Evolutionary conservation across 371 early-diverging fungal genomes (phyloP).

Genomic region (Scutellospora calospora): DNA sequence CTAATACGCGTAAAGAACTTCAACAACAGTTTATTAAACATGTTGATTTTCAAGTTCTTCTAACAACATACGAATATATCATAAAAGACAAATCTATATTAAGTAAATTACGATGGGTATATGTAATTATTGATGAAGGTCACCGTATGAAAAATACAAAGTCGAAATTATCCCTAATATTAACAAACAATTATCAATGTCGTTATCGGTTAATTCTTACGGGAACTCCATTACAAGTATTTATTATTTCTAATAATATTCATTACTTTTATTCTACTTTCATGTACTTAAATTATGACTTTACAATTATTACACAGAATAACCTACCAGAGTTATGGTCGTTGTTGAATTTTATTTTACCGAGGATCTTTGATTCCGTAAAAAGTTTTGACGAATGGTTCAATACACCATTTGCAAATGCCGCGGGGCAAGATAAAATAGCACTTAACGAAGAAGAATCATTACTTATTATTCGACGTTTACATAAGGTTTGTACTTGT

Average conservation of each 20-base stretch:
- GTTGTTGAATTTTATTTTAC: constrained; percentile 97
- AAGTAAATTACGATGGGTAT: constrained; percentile 91
- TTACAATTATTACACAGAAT: constrained; percentile 66
- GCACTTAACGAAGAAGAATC: constrained; percentile 98
- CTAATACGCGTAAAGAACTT: constrained; percentile 78
- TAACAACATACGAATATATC: constrained; percentile 99
- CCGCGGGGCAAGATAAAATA: constrained; percentile 81
- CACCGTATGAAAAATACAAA: constrained; percentile 98
- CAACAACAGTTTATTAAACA: constrained; percentile 78
- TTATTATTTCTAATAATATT: constrained; percentile 14
- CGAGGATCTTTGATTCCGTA: constrained; percentile 95
- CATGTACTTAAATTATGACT: not conserved
- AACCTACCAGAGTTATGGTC: constrained; percentile 99
- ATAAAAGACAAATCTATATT: constrained; percentile 91
- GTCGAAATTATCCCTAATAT: constrained; percentile 84
- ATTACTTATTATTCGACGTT: constrained; percentile 94
- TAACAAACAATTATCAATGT: constrained; percentile 87
- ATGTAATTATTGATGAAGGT: constrained; percentile 99
- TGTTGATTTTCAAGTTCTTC: constrained; percentile 91
- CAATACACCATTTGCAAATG: constrained; percentile 92
- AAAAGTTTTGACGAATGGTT: constrained; percentile 99
- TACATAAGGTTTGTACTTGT: constrained; percentile 80
- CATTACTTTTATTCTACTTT: not conserved
- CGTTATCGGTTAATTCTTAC: constrained; percentile 97
- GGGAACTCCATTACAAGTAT: constrained; percentile 97